A percentile compares a stretch with the other conserved stretches of the same genome.
These are phyloP conservation scores for Liriodendron chinense DNA, from an alignment of 164 flowering plant genomes.

Conservation along the genomic window DNA sequence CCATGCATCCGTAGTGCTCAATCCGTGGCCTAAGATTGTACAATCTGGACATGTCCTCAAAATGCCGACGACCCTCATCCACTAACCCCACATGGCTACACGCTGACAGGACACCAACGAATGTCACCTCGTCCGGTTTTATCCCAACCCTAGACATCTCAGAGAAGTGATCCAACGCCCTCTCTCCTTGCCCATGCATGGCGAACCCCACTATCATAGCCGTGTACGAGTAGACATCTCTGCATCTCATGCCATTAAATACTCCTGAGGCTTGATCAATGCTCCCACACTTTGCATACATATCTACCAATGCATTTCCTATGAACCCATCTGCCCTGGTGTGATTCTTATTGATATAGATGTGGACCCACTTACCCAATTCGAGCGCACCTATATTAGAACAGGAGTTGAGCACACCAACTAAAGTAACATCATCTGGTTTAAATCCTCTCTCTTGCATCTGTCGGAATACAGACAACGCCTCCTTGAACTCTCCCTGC, in stretches of 20 bases:
- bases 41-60: constrained; percentile 13
- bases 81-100: constrained; percentile 24
- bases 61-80: constrained; percentile 16
- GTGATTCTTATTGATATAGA: constrained; percentile 8
- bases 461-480: constrained; percentile 10
- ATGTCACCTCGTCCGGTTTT: constrained; percentile 18
- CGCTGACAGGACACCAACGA: constrained; percentile 17
- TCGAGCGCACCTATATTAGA: constrained; percentile 19
- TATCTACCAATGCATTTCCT: constrained; percentile 22
- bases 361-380: constrained; percentile 20
- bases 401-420: constrained; percentile 15
- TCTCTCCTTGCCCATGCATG: constrained; percentile 17
- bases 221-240: constrained; percentile 19
- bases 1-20: constrained; percentile 26
- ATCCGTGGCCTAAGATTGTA: constrained; percentile 15
- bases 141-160: constrained; percentile 18
- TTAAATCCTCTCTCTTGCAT: constrained; percentile 8
- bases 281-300: constrained; percentile 25
- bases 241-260: constrained; percentile 8
- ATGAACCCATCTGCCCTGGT: constrained; percentile 14
- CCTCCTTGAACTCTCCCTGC: constrained; percentile 19
- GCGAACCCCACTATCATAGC: constrained; percentile 24
- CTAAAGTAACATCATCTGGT: constrained; percentile 20
- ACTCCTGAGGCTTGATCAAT: constrained; percentile 13
- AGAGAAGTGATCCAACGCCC: constrained; percentile 13